Percentiles rank a stretch among this genome's conserved stretches.
Evolutionary conservation across 805 yeast genomes (phyloP).

Genomic region (Zygosaccharomyces pseudorouxii): DNA sequence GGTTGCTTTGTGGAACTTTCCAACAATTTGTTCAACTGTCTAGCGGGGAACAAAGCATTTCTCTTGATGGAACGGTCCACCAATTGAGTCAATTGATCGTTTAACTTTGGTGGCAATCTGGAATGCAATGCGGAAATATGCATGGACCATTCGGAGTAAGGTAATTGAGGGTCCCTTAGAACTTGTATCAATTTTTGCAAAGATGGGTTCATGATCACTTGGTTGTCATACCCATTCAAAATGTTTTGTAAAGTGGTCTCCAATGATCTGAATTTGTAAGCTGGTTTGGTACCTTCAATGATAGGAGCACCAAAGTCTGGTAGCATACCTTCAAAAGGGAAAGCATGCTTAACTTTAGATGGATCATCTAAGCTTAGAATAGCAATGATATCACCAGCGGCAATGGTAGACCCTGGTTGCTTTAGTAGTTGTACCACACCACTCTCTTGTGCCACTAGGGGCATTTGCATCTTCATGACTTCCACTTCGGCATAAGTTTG

Average conservation of each 20-base stretch:
- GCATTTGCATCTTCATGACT: conserved; percentile 99
- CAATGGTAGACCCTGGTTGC: conserved; percentile 97
- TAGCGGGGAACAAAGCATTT: conserved; percentile 88
- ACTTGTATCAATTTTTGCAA: conserved; percentile 67
- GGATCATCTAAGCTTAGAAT: conserved; percentile 94
- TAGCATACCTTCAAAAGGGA: conserved; percentile 89
- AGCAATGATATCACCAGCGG: conserved; percentile 96
- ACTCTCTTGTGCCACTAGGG: conserved; percentile 86
- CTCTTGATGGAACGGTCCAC: conserved; percentile 63
- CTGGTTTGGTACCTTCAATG: conserved; percentile 78
- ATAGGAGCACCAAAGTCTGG: conserved; percentile 84
- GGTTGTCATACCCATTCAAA: conserved; percentile 89
- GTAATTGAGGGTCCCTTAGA: conserved; percentile 74
- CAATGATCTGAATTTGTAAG: conserved; percentile 60
- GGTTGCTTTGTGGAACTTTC: conserved; percentile 52
- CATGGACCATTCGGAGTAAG: conserved; percentile 87
- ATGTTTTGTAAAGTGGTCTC: conserved; percentile 67
- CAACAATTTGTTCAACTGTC: conserved; percentile 67
- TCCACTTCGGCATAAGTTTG: conserved; percentile 98
- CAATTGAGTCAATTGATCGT: conserved; percentile 56
- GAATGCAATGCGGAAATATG: conserved; percentile 88
- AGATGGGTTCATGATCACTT: conserved; percentile 84
- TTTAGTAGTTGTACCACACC: conserved; percentile 90
- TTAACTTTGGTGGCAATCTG: conserved; percentile 76
- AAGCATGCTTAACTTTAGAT: conserved; percentile 92